Percentiles rank a stretch among this genome's conserved stretches.
phyloP scores from a whole-genome alignment of 2,329 filamentous ascomycete genomes.

The Trichoderma sp. region DNA sequence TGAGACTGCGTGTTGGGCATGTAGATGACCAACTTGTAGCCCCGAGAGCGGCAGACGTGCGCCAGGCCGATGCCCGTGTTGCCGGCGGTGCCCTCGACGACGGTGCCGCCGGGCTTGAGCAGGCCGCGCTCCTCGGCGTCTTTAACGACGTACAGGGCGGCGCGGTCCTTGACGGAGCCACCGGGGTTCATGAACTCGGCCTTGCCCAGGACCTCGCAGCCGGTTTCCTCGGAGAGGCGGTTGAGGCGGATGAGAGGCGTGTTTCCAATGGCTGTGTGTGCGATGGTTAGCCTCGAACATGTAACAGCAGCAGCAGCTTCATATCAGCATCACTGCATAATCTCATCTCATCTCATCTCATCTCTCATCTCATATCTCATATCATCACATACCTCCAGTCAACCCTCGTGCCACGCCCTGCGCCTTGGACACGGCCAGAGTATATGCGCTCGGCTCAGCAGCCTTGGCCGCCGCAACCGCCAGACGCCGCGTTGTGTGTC shows the following conservation, averaged over 20 bases:
- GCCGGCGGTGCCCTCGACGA: slow-evolving; percentile 94
- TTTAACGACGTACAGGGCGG: slow-evolving; percentile 88
- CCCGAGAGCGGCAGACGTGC: slow-evolving; percentile 88
- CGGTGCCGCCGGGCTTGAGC: slow-evolving; percentile 81
- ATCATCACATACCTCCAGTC: slow-evolving; percentile 75
- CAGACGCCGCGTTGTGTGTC: slow-evolving; percentile 65
- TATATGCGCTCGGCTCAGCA: slow-evolving; percentile 53
- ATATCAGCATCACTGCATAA: neutral
- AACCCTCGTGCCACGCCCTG: slow-evolving; percentile 77
- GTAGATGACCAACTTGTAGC: slow-evolving; percentile 96
- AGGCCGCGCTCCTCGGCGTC: slow-evolving; percentile 88
- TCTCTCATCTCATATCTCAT: slow-evolving; percentile 26
- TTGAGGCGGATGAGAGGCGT: slow-evolving; percentile 92
- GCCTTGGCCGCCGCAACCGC: slow-evolving; percentile 52
- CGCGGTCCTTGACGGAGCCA: slow-evolving; percentile 93
- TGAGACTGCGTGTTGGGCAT: slow-evolving; percentile 99
- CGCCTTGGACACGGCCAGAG: slow-evolving; percentile 71
- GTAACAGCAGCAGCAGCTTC: neutral
- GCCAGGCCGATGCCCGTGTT: slow-evolving; percentile 98
- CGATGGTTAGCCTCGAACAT: neutral
- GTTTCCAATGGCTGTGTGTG: slow-evolving; percentile 80
- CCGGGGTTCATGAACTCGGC: slow-evolving; percentile 99
- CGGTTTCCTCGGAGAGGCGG: slow-evolving; percentile 81
- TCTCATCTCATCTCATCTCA: slow-evolving; percentile 24
- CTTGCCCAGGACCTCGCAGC: slow-evolving; percentile 92